Conservation (phyloP, 2,329 filamentous ascomycete genomes). For the Cercospora zeae-maydis region DNA sequence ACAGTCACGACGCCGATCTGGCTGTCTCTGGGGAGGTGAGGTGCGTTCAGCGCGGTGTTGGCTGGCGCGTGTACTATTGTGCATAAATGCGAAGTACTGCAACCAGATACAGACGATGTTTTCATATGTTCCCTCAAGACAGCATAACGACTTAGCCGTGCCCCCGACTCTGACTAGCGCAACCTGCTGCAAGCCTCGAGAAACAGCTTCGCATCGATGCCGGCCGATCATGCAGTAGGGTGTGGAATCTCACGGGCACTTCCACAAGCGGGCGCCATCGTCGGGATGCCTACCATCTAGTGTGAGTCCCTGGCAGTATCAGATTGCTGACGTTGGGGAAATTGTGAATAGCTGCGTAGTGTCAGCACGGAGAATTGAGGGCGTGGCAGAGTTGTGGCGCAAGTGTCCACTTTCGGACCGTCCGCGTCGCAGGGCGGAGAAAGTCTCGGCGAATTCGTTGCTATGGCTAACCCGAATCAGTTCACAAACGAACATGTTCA, state of each 20-base stretch:
- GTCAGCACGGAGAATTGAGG: constrained; percentile 1
- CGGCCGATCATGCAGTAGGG: background rate
- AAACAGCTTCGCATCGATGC: background rate
- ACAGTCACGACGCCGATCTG: constrained; percentile 3
- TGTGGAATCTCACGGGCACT: background rate
- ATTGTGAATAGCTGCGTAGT: background rate
- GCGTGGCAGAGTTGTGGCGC: background rate
- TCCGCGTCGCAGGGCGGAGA: background rate
- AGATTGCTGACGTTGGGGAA: background rate
- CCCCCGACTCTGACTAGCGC: background rate
- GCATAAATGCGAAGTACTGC: constrained; percentile 20
- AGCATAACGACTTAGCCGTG: background rate
- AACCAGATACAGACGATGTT: constrained; percentile 3
- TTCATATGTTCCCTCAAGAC: background rate
- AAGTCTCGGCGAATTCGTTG: background rate
- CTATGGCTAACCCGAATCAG: background rate
- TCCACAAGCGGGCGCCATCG: background rate
- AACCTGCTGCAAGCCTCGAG: background rate
- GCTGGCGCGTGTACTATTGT: constrained; percentile 30
- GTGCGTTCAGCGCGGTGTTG: constrained; percentile 9
- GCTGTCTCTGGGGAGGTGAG: constrained; percentile 4
- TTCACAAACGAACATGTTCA: background rate
- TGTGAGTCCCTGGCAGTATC: background rate
- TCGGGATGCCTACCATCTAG: background rate
- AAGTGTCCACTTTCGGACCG: background rate